Evolutionary conservation across 176 grass and related monocot species (phyloP).

Genomic region (Musa troglodytarum): DNA sequence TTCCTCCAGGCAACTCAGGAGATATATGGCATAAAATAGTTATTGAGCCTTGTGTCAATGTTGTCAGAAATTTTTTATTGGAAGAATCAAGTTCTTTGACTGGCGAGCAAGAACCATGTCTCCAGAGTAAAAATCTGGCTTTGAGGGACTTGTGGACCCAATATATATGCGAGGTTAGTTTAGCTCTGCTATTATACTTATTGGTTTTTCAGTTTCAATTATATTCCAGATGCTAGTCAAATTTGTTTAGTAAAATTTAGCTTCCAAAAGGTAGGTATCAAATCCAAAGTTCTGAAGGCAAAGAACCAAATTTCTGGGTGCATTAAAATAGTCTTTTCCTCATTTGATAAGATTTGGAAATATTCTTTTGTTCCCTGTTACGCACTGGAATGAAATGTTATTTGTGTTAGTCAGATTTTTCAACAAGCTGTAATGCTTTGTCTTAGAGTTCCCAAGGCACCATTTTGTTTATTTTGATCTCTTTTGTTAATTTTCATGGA

Average conservation of each 20-base stretch:
- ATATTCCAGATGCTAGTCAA: not conserved
- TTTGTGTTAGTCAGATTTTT: too few relatives aligned
- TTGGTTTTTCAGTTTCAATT: not conserved
- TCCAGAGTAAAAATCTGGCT: constrained; percentile 1
- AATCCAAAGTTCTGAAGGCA: too few relatives aligned
- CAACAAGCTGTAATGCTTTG: too few relatives aligned
- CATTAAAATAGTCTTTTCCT: too few relatives aligned
- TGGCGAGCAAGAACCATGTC: not conserved
- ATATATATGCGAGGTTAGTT: constrained; percentile 65
- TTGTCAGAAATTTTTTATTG: constrained; percentile 51
- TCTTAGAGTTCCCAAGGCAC: too few relatives aligned
- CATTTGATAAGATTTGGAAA: too few relatives aligned
- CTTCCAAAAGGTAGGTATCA: too few relatives aligned
- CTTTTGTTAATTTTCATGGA: too few relatives aligned
- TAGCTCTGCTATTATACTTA: not conserved
- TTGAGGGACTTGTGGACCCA: constrained; percentile 71
- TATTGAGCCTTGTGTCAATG: constrained; percentile 41
- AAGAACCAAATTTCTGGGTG: too few relatives aligned
- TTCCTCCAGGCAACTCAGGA: constrained; percentile 40
- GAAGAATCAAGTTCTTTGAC: constrained; percentile 19
- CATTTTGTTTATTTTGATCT: too few relatives aligned
- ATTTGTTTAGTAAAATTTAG: not conserved
- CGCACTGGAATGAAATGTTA: too few relatives aligned
- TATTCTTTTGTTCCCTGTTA: too few relatives aligned
- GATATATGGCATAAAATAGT: constrained; percentile 48